Evolutionary conservation across 257 asterid genomes (phyloP).

Genomic region (Misopates orontium): DNA sequence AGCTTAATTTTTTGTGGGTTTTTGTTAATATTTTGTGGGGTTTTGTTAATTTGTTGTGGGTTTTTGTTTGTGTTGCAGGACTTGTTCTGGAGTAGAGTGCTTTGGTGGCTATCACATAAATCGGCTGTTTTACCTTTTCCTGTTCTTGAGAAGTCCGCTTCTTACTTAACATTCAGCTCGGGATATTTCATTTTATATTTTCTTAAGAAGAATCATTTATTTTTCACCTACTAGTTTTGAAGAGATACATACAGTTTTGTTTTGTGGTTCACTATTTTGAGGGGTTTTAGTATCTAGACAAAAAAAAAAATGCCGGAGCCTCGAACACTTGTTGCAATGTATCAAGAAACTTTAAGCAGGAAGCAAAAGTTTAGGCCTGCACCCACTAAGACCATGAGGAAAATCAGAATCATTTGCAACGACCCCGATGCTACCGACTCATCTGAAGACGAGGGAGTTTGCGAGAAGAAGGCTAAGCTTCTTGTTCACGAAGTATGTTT

Average conservation of each 20-base stretch:
- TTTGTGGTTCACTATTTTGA: conserved; percentile 40
- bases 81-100: conserved; percentile 90
- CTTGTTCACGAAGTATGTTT: conserved; percentile 48
- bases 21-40: no score
- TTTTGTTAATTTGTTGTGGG: no score
- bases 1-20: no score
- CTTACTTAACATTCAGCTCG: conserved; percentile 29
- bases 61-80: conserved; percentile 54
- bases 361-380: conserved; percentile 30
- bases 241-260: conserved; percentile 31
- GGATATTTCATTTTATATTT: background rate
- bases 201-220: background rate
- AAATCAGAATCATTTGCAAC: conserved; percentile 49
- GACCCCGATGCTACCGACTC: conserved; percentile 95
- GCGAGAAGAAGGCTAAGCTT: conserved; percentile 41
- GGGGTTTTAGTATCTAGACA: no score
- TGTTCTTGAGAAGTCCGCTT: conserved; percentile 79
- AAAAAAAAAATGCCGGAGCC: conserved; percentile 41
- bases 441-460: conserved; percentile 53
- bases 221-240: conserved; percentile 22
- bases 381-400: conserved; percentile 34
- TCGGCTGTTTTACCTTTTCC: conserved; percentile 54
- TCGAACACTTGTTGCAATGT: conserved; percentile 35
- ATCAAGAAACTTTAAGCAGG: conserved; percentile 26
- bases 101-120: conserved; percentile 96